phyloP scores from a whole-genome alignment of 2,329 filamentous ascomycete species.

The Chaetomiaceae sp. region DNA sequence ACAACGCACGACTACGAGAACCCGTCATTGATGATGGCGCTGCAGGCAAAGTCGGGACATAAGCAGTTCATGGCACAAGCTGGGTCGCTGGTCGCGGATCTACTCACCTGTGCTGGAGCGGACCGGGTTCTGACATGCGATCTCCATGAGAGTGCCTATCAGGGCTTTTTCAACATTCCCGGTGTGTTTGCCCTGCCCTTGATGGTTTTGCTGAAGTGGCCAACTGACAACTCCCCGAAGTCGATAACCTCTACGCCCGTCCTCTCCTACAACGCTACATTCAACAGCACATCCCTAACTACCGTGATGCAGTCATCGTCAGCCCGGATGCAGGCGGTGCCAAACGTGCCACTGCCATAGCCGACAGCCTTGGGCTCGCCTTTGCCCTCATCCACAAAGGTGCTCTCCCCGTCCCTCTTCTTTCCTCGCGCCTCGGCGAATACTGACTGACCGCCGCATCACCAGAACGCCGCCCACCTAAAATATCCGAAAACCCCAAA shows the following conservation, averaged over 20 bases:
- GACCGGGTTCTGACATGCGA: slow-evolving; percentile 56
- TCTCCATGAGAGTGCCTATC: slow-evolving; percentile 86
- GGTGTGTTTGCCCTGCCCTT: no score
- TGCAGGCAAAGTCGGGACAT: slow-evolving; percentile 84
- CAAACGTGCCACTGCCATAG: slow-evolving; percentile 92
- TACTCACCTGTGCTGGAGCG: slow-evolving; percentile 90
- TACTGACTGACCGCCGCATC: neutral
- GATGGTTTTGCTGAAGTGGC: no score
- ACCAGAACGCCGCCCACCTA: slow-evolving; percentile 55
- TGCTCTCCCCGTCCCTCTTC: slow-evolving; percentile 28
- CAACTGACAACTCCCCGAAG: slow-evolving; percentile 36
- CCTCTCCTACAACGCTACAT: slow-evolving; percentile 67
- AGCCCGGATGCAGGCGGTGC: slow-evolving; percentile 95
- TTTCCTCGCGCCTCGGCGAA: neutral
- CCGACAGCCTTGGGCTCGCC: slow-evolving; percentile 88
- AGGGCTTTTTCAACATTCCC: slow-evolving; percentile 46
- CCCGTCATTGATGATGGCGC: slow-evolving; percentile 50
- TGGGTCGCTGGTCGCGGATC: slow-evolving; percentile 87
- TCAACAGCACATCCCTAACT: slow-evolving; percentile 78
- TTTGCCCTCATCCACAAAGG: slow-evolving; percentile 99
- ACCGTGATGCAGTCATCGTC: slow-evolving; percentile 84
- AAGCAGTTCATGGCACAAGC: slow-evolving; percentile 98
- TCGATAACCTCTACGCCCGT: slow-evolving; percentile 92
- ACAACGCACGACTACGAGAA: slow-evolving; percentile 65
- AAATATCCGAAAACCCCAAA: slow-evolving; percentile 69